Evolutionary conservation across 768 basidiomycete species (phyloP).

Genomic region (Lactarius evosmus): DNA sequence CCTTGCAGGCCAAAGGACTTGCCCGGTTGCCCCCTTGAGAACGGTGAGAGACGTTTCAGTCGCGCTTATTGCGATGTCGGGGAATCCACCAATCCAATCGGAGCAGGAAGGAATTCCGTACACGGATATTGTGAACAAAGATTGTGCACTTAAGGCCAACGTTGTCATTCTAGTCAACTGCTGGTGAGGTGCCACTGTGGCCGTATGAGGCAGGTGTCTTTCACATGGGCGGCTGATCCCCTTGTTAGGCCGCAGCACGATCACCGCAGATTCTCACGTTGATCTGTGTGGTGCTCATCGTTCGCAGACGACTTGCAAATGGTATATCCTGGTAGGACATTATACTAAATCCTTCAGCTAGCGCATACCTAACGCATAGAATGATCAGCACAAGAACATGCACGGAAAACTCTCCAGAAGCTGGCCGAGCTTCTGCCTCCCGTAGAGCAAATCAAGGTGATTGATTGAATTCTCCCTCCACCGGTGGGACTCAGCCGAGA

Average conservation of each 20-base stretch:
- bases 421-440: slow-evolving; percentile 50
- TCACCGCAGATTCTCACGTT: neutral
- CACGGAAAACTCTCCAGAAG: slow-evolving; percentile 49
- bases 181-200: no score
- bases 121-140: neutral
- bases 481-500: neutral
- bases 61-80: neutral
- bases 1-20: no score
- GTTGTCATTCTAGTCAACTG: neutral
- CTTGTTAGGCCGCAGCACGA: neutral
- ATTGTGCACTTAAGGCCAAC: no score
- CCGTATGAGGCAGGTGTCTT: neutral
- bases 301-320: neutral
- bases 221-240: no score
- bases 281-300: neutral
- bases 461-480: slow-evolving; percentile 14
- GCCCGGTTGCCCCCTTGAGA: neutral
- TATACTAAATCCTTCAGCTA: neutral
- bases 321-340: slow-evolving; percentile 11
- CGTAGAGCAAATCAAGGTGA: slow-evolving; percentile 52
- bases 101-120: neutral
- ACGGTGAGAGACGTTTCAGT: neutral
- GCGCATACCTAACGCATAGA: neutral
- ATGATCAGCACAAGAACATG: slow-evolving; percentile 50
- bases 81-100: neutral